Conservation (phyloP, 2,329 filamentous ascomycete genomes). For the Chrysosphaeria jannelii region DNA sequence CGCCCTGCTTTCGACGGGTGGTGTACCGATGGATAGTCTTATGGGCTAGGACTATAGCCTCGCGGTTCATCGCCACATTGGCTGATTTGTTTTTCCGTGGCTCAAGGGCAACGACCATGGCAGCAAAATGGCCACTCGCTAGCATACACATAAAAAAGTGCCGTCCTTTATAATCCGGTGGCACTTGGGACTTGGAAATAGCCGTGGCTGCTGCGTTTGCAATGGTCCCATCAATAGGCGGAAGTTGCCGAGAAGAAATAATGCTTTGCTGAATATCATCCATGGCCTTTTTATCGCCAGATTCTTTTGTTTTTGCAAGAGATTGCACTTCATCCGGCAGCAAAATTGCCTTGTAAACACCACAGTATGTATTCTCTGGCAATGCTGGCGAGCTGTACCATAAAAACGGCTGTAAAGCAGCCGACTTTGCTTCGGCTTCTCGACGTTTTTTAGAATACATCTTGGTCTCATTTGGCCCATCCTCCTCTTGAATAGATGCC, state of each 20-base stretch:
- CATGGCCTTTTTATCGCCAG: no score
- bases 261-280: neutral
- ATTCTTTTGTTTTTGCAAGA: no score
- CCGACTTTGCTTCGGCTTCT: conserved; percentile 23
- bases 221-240: conserved; percentile 27
- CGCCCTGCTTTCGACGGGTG: conserved; percentile 83
- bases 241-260: conserved; percentile 48
- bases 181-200: no score
- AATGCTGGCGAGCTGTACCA: conserved; percentile 61
- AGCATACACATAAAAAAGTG: conserved; percentile 98
- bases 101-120: conserved; percentile 73
- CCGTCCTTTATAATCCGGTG: conserved; percentile 31
- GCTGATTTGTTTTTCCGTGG: conserved; percentile 46
- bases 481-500: conserved; percentile 16
- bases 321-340: conserved; percentile 32
- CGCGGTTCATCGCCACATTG: conserved; percentile 43
- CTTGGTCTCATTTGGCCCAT: conserved; percentile 12
- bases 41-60: conserved; percentile 70
- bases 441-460: conserved; percentile 13
- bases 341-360: conserved; percentile 62
- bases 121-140: conserved; percentile 87
- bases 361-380: conserved; percentile 51
- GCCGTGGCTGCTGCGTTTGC: conserved; percentile 11
- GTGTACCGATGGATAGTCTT: conserved; percentile 98
- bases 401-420: conserved; percentile 16